Conservation (phyloP, 306 rosid species). For the Alnus glutinosa region DNA sequence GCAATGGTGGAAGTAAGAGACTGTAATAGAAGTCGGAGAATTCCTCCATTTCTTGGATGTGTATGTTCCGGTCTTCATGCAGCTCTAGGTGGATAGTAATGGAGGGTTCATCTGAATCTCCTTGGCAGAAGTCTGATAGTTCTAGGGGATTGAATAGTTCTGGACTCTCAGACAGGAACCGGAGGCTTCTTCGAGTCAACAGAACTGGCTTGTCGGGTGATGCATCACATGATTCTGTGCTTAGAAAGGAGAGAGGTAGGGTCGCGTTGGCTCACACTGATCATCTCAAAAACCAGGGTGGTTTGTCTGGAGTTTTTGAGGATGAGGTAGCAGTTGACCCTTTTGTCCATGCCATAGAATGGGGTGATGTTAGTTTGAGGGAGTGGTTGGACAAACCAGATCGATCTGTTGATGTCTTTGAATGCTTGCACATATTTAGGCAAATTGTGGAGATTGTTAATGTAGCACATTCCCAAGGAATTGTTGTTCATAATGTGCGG, state of each 20-base stretch:
- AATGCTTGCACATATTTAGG: slow-evolving; percentile 84
- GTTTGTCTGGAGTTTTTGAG: slow-evolving; percentile 61
- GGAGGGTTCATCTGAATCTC: slow-evolving; percentile 80
- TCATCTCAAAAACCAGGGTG: slow-evolving; percentile 46
- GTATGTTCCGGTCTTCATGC: slow-evolving; percentile 45
- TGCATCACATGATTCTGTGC: slow-evolving; percentile 48
- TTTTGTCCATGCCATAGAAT: slow-evolving; percentile 48
- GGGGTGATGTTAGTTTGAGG: slow-evolving; percentile 91
- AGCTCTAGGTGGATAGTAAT: slow-evolving; percentile 60
- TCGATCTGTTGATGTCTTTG: slow-evolving; percentile 63
- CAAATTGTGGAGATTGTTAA: slow-evolving; percentile 83
- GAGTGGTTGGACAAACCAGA: slow-evolving; percentile 92
- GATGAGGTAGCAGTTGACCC: slow-evolving; percentile 59
- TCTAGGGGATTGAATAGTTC: slow-evolving; percentile 66
- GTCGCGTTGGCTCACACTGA: slow-evolving; percentile 45
- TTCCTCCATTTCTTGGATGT: slow-evolving; percentile 43
- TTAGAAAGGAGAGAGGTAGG: slow-evolving; percentile 52
- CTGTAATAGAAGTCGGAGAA: slow-evolving; percentile 39
- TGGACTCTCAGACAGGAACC: slow-evolving; percentile 57
- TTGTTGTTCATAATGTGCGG: slow-evolving; percentile 89
- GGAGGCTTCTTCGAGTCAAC: slow-evolving; percentile 38
- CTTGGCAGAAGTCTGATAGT: slow-evolving; percentile 46
- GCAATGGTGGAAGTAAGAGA: slow-evolving; percentile 44
- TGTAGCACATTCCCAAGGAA: slow-evolving; percentile 81
- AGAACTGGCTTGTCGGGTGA: slow-evolving; percentile 47